These are phyloP conservation scores for Hysterangium stoloniferum DNA, from an alignment of 768 basidiomycete genomes.

Conservation along the genomic window DNA sequence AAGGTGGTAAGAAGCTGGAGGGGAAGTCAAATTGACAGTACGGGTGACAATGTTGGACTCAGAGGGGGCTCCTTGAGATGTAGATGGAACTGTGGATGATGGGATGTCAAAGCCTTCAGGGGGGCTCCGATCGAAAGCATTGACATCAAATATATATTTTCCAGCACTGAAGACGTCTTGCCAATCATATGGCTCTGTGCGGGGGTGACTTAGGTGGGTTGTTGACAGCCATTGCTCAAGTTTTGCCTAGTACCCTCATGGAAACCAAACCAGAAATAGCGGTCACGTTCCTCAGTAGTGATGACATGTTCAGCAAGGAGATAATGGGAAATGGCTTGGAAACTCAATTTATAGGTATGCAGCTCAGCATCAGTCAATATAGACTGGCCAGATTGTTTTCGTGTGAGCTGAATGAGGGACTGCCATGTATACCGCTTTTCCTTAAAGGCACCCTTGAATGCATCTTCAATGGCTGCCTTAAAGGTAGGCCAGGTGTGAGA, in stretches of 20 bases:
- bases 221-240: not conserved
- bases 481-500: too few species aligned
- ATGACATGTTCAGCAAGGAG: not conserved
- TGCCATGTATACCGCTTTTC: not conserved
- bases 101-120: not conserved
- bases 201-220: not conserved
- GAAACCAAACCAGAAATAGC: conserved; percentile 7
- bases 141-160: not conserved
- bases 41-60: not conserved
- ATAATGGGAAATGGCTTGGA: not conserved
- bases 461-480: not conserved
- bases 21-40: not conserved
- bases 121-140: not conserved
- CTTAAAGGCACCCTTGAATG: not conserved
- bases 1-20: not conserved
- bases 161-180: not conserved
- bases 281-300: not conserved
- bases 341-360: not conserved
- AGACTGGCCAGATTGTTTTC: not conserved
- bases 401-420: not conserved
- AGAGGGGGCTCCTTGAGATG: not conserved
- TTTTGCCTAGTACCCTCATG: not conserved
- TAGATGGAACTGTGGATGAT: not conserved
- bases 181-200: not conserved
- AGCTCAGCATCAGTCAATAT: not conserved